phyloP scores from a whole-genome alignment of 2,329 filamentous ascomycete genomes.

The Diatrype stigma region DNA sequence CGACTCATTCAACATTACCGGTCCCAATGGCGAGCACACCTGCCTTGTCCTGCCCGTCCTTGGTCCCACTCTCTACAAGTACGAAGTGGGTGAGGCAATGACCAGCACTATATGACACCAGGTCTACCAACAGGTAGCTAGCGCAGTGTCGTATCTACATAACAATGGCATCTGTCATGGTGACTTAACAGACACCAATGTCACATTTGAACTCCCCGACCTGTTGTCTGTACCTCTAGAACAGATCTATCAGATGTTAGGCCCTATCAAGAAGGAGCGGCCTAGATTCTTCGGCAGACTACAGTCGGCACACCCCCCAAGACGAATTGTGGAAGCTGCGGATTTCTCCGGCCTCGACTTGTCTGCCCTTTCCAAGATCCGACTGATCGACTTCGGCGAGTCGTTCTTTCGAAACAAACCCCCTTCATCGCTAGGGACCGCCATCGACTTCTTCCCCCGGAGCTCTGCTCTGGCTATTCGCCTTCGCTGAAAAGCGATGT shows the following conservation, averaged over 20 bases:
- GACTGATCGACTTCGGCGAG: background rate
- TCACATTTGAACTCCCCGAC: background rate
- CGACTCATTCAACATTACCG: background rate
- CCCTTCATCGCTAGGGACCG: background rate
- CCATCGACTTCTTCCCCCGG: conserved; percentile 1
- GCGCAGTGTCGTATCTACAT: background rate
- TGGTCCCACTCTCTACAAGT: background rate
- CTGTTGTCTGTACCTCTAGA: background rate
- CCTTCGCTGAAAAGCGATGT: background rate
- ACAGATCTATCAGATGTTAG: background rate
- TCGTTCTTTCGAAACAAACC: background rate
- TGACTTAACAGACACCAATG: background rate
- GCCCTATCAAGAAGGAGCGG: background rate
- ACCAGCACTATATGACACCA: background rate
- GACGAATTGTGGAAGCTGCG: background rate
- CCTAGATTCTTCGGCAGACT: background rate
- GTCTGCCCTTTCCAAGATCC: background rate
- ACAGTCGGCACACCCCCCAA: background rate
- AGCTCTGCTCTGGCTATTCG: background rate
- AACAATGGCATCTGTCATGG: background rate
- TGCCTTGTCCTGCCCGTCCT: background rate
- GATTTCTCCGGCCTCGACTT: background rate
- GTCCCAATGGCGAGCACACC: background rate
- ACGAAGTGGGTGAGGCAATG: background rate
- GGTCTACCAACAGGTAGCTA: conserved; percentile 1